Evolutionary conservation across 768 basidiomycete species (phyloP).

Genomic region (Agaricus subrufescens): DNA sequence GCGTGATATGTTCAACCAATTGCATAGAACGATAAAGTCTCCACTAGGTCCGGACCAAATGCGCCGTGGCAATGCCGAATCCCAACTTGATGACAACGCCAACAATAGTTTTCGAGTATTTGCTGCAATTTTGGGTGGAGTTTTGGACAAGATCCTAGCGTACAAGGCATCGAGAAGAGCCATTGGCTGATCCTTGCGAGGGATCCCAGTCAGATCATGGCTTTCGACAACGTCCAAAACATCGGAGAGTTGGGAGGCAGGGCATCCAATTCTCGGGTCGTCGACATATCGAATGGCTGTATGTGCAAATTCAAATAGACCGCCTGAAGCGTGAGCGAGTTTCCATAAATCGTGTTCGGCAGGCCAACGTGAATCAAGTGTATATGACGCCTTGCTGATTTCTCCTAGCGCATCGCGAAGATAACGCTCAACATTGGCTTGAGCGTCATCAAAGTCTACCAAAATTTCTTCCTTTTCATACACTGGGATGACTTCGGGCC

Average conservation of each 20-base stretch:
- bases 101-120: not conserved
- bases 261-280: not conserved
- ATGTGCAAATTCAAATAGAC: not conserved
- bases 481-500: not conserved
- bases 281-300: not conserved
- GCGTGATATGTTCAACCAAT: not conserved
- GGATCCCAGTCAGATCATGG: too few relatives aligned
- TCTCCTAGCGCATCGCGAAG: not conserved
- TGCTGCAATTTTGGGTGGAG: not conserved
- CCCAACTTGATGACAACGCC: not conserved
- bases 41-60: not conserved
- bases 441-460: not conserved
- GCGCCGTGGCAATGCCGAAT: not conserved
- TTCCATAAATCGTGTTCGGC: not conserved
- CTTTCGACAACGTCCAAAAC: not conserved
- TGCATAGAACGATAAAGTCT: not conserved
- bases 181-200: not conserved
- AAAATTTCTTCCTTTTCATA: not conserved
- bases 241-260: not conserved
- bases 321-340: not conserved
- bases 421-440: not conserved
- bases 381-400: not conserved
- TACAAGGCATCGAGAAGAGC: constrained; percentile 7
- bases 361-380: not conserved
- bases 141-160: not conserved